Percentiles rank a stretch among this genome's conserved stretches.
phyloP scores from a whole-genome alignment of 2,329 filamentous ascomycete genomes.

The Fragosphaeria purpurea region DNA sequence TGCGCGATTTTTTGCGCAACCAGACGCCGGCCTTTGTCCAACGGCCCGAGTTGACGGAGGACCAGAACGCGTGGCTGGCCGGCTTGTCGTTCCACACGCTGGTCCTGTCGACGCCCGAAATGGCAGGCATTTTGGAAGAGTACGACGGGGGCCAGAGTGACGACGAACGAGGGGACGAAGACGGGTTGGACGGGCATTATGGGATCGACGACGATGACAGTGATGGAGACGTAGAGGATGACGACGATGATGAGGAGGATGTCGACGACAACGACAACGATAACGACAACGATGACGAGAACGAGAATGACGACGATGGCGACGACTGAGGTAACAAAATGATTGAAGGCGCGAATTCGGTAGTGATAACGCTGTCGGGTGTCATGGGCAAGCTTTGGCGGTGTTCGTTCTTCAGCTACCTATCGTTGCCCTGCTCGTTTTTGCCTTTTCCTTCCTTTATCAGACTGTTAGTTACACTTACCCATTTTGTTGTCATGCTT shows the following conservation, averaged over 20 bases:
- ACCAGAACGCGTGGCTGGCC: slow-evolving; percentile 7
- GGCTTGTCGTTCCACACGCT: slow-evolving; percentile 6
- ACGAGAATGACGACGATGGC: neutral
- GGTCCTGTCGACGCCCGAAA: neutral
- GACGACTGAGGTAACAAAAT: too few relatives aligned
- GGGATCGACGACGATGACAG: neutral
- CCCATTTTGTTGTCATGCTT: too few relatives aligned
- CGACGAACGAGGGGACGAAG: neutral
- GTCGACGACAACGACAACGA: neutral
- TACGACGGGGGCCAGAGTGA: neutral
- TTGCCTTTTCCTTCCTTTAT: too few relatives aligned
- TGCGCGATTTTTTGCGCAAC: slow-evolving; percentile 7
- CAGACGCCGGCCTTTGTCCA: neutral
- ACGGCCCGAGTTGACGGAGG: slow-evolving; percentile 1
- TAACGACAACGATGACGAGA: neutral
- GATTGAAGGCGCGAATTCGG: too few relatives aligned
- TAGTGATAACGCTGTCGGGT: too few relatives aligned
- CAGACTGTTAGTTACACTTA: too few relatives aligned
- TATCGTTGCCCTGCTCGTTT: too few relatives aligned
- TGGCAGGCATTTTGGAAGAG: neutral
- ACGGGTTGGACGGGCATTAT: neutral
- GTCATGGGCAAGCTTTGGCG: too few relatives aligned
- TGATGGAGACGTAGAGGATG: neutral
- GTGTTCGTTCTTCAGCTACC: too few relatives aligned
- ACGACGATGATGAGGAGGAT: neutral